Conservation (phyloP, 352 stramenopile genomes). For the Phytophthora pisi region DNA sequence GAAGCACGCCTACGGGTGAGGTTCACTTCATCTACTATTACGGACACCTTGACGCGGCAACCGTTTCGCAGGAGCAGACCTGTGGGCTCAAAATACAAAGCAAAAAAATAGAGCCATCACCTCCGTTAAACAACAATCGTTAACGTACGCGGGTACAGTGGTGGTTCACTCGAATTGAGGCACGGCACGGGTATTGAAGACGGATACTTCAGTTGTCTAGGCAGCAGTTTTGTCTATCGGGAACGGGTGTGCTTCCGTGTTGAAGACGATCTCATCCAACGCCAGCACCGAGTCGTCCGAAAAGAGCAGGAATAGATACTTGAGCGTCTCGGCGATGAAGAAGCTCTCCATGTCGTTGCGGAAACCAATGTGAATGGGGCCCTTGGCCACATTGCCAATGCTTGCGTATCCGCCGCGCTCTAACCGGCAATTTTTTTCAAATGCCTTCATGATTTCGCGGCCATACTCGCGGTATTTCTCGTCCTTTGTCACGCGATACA, state of each 20-base stretch:
- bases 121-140: slow-evolving; percentile 23
- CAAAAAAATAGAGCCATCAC: slow-evolving; percentile 17
- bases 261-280: slow-evolving; percentile 89
- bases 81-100: slow-evolving; percentile 22
- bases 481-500: slow-evolving; percentile 91
- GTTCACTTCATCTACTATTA: slow-evolving; percentile 24
- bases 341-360: slow-evolving; percentile 91
- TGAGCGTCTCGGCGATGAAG: slow-evolving; percentile 94
- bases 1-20: slow-evolving; percentile 9
- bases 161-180: slow-evolving; percentile 18
- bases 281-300: slow-evolving; percentile 79
- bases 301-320: slow-evolving; percentile 95
- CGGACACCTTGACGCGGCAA: slow-evolving; percentile 12
- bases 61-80: slow-evolving; percentile 4
- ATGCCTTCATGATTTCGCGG: slow-evolving; percentile 83
- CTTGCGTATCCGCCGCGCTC: slow-evolving; percentile 65
- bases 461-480: slow-evolving; percentile 88
- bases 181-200: slow-evolving; percentile 14
- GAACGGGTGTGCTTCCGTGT: slow-evolving; percentile 89
- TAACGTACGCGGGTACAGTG: slow-evolving; percentile 9
- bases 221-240: slow-evolving; percentile 43
- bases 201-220: slow-evolving; percentile 25
- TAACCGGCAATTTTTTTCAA: slow-evolving; percentile 85
- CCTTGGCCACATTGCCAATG: slow-evolving; percentile 62
- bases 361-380: slow-evolving; percentile 46